These are phyloP conservation scores for Lecanosticta acicola DNA, from an alignment of 2,329 filamentous ascomycete species.

Conservation along the genomic window DNA sequence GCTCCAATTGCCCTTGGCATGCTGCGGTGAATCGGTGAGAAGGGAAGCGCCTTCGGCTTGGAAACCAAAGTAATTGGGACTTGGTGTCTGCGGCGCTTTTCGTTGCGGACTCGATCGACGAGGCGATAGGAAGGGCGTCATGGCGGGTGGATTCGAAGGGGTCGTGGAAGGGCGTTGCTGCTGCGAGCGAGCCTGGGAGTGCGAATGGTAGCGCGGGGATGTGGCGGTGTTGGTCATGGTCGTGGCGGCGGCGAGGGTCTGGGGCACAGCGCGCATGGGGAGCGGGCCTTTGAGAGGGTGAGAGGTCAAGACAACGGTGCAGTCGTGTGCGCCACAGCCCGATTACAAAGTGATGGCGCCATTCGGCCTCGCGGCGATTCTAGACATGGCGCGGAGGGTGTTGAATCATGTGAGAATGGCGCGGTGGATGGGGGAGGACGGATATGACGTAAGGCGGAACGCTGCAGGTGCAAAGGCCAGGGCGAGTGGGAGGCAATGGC, in stretches of 20 bases:
- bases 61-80: slow-evolving; percentile 85
- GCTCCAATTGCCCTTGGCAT: slow-evolving; percentile 69
- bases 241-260: slow-evolving; percentile 5
- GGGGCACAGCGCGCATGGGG: neutral
- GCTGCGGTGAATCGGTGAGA: slow-evolving; percentile 34
- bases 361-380: neutral
- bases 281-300: neutral
- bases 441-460: neutral
- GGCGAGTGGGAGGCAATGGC: too few species aligned
- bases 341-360: neutral
- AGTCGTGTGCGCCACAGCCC: neutral
- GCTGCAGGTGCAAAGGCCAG: too few species aligned
- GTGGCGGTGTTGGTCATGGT: slow-evolving; percentile 24
- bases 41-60: slow-evolving; percentile 60
- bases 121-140: slow-evolving; percentile 29
- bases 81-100: slow-evolving; percentile 38
- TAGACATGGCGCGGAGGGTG: neutral
- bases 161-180: slow-evolving; percentile 13
- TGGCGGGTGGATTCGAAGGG: slow-evolving; percentile 20
- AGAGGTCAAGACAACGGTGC: neutral
- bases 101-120: slow-evolving; percentile 19
- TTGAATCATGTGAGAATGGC: neutral
- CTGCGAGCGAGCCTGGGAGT: slow-evolving; percentile 6
- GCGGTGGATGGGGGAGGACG: neutral
- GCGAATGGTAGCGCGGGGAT: slow-evolving; percentile 19